These are phyloP conservation scores for Magnaporthales sp. DNA, from an alignment of 2,329 filamentous ascomycete genomes.

Conservation along the genomic window DNA sequence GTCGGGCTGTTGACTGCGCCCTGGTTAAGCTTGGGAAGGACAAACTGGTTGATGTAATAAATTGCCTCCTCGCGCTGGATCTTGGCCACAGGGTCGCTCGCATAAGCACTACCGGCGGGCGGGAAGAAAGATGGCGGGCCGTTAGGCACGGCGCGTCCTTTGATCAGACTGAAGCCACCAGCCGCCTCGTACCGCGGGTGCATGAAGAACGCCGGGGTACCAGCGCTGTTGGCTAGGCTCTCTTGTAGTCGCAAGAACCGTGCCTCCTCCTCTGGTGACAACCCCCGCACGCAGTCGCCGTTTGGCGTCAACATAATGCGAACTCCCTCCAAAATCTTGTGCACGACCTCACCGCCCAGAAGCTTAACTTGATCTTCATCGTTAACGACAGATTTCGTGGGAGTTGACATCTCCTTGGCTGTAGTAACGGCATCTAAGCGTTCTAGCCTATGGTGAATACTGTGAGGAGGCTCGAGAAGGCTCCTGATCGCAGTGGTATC, in stretches of 20 bases:
- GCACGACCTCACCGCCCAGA: constrained; percentile 47
- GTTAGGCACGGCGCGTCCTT: constrained; percentile 56
- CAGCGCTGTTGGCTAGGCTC: constrained; percentile 38
- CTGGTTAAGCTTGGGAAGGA: constrained; percentile 47
- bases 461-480: not conserved
- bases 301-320: constrained; percentile 67
- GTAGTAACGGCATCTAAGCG: not conserved
- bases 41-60: constrained; percentile 61
- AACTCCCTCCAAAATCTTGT: constrained; percentile 54
- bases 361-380: constrained; percentile 47
- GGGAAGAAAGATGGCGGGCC: constrained; percentile 56
- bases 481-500: constrained; percentile 4
- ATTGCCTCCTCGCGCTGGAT: constrained; percentile 59
- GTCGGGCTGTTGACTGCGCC: not conserved
- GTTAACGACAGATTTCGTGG: constrained; percentile 38
- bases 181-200: constrained; percentile 45
- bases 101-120: constrained; percentile 32
- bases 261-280: constrained; percentile 60
- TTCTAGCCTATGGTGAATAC: constrained; percentile 2
- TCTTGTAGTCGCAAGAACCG: constrained; percentile 62
- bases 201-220: constrained; percentile 46
- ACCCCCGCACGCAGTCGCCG: constrained; percentile 66
- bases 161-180: constrained; percentile 53
- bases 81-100: constrained; percentile 52
- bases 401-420: constrained; percentile 12